phyloP scores from a whole-genome alignment of 2,329 filamentous ascomycete genomes.

The Fusarium sp. region DNA sequence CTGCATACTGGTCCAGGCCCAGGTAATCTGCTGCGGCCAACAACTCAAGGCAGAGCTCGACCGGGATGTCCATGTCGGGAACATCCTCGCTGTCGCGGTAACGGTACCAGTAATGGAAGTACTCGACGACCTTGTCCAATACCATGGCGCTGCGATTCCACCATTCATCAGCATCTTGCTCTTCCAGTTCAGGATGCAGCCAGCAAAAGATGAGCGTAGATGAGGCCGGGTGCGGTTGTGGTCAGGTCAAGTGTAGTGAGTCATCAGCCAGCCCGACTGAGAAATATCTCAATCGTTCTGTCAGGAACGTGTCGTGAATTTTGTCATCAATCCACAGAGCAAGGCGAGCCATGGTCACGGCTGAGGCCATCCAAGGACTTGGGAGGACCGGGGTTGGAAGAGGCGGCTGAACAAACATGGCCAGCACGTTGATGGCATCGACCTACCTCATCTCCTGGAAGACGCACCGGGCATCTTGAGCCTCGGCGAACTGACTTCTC shows the following conservation, averaged over 20 bases:
- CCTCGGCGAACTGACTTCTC: slow-evolving; percentile 75
- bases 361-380: slow-evolving; percentile 1
- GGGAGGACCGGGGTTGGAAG: slow-evolving; percentile 7
- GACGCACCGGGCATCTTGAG: slow-evolving; percentile 71
- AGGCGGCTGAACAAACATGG: slow-evolving; percentile 4
- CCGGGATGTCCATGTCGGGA: slow-evolving; percentile 83
- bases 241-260: slow-evolving; percentile 76
- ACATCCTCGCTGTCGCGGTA: slow-evolving; percentile 78
- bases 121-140: slow-evolving; percentile 85
- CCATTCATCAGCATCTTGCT: slow-evolving; percentile 41
- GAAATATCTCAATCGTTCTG: slow-evolving; percentile 52
- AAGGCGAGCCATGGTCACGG: slow-evolving; percentile 9
- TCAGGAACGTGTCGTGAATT: slow-evolving; percentile 60
- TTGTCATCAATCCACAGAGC: slow-evolving; percentile 51
- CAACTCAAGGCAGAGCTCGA: slow-evolving; percentile 82
- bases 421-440: slow-evolving; percentile 25
- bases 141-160: slow-evolving; percentile 70
- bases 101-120: slow-evolving; percentile 85
- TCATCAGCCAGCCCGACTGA: slow-evolving; percentile 61
- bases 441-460: slow-evolving; percentile 80
- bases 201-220: slow-evolving; percentile 23
- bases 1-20: slow-evolving; percentile 69
- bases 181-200: slow-evolving; percentile 15
- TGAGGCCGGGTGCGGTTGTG: slow-evolving; percentile 30
- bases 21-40: slow-evolving; percentile 83